phyloP scores from a whole-genome alignment of 805 yeast genomes.

The Teunomyces barrocoloradensis region DNA sequence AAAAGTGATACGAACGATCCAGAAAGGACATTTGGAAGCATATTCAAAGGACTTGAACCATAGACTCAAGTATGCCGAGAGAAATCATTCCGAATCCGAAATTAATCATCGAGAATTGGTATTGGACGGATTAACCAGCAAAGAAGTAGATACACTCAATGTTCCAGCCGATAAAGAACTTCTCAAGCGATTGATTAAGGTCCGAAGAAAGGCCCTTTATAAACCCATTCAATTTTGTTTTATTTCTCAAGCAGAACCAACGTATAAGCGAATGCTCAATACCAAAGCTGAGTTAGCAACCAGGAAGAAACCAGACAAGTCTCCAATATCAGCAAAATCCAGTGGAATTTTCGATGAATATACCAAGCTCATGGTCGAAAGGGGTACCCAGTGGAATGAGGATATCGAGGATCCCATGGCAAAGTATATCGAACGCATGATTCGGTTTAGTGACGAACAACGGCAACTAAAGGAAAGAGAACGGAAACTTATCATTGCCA shows the following conservation, averaged over 20 bases:
- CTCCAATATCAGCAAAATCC: not conserved
- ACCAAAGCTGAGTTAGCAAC: constrained; percentile 5
- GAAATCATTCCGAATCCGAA: not conserved
- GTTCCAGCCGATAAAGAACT: constrained; percentile 1
- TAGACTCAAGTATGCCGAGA: constrained; percentile 4
- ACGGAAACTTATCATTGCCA: constrained; percentile 9
- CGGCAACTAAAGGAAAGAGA: constrained; percentile 15
- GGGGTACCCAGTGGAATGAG: constrained; percentile 3
- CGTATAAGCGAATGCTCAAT: constrained; percentile 12
- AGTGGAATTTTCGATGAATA: constrained; percentile 9
- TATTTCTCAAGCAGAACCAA: constrained; percentile 14
- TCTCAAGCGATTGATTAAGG: constrained; percentile 11
- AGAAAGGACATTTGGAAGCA: constrained; percentile 9
- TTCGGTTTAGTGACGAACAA: constrained; percentile 16
- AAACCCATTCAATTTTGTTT: constrained; percentile 26
- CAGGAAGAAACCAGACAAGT: not conserved
- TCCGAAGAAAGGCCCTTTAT: constrained; percentile 15
- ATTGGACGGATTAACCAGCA: not conserved
- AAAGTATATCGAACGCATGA: constrained; percentile 14
- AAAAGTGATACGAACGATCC: constrained; percentile 10
- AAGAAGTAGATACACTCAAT: not conserved
- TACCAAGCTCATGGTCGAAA: constrained; percentile 10
- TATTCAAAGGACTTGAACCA: constrained; percentile 6
- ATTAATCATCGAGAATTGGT: not conserved
- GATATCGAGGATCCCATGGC: constrained; percentile 12